Evolutionary conservation across 441 rosid species (phyloP).

Genomic region (Daphne laureola): DNA sequence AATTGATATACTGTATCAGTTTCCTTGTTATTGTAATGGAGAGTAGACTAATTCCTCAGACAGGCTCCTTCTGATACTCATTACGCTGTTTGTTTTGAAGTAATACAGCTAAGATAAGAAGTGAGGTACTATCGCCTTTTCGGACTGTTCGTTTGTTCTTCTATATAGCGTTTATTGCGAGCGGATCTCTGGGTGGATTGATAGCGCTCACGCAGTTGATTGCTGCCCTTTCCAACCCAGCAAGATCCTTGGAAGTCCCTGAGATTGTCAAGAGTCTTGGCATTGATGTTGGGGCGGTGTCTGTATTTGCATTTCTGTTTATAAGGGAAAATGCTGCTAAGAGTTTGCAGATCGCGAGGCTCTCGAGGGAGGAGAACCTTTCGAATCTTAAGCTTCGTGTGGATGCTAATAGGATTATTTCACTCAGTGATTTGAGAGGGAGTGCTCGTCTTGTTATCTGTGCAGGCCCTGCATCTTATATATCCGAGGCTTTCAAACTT

Average conservation of each 20-base stretch:
- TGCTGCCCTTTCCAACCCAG: constrained; percentile 60
- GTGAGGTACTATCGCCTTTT: constrained; percentile 90
- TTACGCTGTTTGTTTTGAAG: constrained; percentile 23
- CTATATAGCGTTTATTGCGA: constrained; percentile 76
- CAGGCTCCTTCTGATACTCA: no score
- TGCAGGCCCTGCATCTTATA: constrained; percentile 60
- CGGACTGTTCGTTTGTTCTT: constrained; percentile 91
- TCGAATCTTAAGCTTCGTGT: constrained; percentile 80
- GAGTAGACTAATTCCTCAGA: no score
- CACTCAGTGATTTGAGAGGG: constrained; percentile 63
- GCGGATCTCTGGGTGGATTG: constrained; percentile 68
- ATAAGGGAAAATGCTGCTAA: constrained; percentile 66
- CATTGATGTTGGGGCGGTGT: constrained; percentile 66
- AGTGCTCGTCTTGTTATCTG: constrained; percentile 80
- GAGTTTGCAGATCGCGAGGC: constrained; percentile 69
- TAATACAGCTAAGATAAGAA: constrained; percentile 72
- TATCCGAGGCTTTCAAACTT: constrained; percentile 57
- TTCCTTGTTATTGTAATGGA: no score
- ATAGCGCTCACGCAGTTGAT: constrained; percentile 73
- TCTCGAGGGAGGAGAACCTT: constrained; percentile 84
- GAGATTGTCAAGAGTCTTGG: constrained; percentile 58
- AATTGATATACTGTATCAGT: not conserved
- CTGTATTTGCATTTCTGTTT: constrained; percentile 70
- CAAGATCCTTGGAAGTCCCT: constrained; percentile 57
- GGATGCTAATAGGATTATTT: constrained; percentile 46